Conservation (phyloP, 768 basidiomycete genomes). For the Tricholoma sp. region DNA sequence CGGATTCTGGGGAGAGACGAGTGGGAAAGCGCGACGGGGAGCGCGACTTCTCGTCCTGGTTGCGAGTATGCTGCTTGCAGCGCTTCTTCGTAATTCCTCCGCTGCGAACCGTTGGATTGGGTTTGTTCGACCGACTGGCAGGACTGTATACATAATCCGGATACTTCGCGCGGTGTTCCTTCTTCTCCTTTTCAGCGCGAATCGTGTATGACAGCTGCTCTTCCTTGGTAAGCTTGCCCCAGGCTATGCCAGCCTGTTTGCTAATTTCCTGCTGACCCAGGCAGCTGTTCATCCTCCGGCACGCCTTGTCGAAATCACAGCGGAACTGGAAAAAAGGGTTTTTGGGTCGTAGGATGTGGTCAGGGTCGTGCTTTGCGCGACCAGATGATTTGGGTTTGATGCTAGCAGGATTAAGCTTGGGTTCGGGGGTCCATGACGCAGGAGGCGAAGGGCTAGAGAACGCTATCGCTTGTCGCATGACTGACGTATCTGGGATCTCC, state of each 20-base stretch:
- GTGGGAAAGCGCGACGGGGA: background rate
- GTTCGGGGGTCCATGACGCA: background rate
- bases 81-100: background rate
- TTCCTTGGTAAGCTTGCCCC: slow-evolving; percentile 19
- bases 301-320: slow-evolving; percentile 18
- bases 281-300: slow-evolving; percentile 6
- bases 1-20: background rate
- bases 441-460: background rate
- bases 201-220: slow-evolving; percentile 16
- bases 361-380: slow-evolving; percentile 11
- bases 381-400: slow-evolving; percentile 7
- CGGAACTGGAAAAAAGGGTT: slow-evolving; percentile 37
- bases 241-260: slow-evolving; percentile 24
- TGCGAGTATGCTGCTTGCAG: background rate
- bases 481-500: slow-evolving; percentile 6
- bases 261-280: slow-evolving; percentile 30
- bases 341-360: slow-evolving; percentile 28
- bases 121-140: slow-evolving; percentile 7
- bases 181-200: slow-evolving; percentile 21
- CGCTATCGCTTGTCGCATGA: background rate
- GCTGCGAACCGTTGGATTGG: slow-evolving; percentile 8
- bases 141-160: slow-evolving; percentile 26
- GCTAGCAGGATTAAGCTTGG: background rate
- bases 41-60: background rate
- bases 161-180: slow-evolving; percentile 19